Conservation (phyloP, 768 basidiomycete genomes). For the Erythrobasidium yunnanense region DNA sequence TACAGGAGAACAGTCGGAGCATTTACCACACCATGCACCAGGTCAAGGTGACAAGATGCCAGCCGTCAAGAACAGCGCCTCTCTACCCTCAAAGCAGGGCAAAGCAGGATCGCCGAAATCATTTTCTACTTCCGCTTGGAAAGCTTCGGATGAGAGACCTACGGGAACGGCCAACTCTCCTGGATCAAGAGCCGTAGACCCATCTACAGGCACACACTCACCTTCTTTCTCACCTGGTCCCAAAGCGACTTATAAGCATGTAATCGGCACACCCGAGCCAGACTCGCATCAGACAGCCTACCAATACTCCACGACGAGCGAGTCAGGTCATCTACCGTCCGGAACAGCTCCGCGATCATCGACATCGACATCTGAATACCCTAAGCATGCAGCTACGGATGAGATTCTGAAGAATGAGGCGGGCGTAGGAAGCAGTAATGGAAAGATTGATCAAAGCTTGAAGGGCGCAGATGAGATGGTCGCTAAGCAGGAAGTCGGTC, state of each 20-base stretch:
- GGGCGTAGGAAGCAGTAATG: constrained; percentile 12
- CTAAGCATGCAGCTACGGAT: not conserved
- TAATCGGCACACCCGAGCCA: constrained; percentile 10
- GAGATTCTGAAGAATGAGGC: constrained; percentile 16
- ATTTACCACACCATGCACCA: constrained; percentile 17
- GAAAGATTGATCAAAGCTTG: not conserved
- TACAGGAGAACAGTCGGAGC: constrained; percentile 3
- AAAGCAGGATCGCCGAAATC: not conserved
- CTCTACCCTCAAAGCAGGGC: not conserved
- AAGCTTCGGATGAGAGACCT: not conserved
- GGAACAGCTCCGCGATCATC: constrained; percentile 17
- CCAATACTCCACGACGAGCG: not conserved
- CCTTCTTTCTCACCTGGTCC: constrained; percentile 19
- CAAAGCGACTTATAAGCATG: constrained; percentile 7
- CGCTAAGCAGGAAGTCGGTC: not conserved
- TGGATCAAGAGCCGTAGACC: constrained; percentile 21
- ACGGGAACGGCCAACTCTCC: constrained; percentile 7
- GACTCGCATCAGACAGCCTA: constrained; percentile 8
- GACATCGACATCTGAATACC: not conserved
- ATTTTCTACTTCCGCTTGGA: no score
- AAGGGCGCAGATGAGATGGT: constrained; percentile 10
- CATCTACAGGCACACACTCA: constrained; percentile 13
- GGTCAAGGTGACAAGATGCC: constrained; percentile 26
- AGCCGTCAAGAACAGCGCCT: constrained; percentile 16
- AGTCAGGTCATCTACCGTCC: not conserved